Evolutionary conservation across 2,329 filamentous ascomycete genomes (phyloP), one percentile per base, ranked within the genome.

Genomic region (Paracoccidioides lutzii): DNA sequence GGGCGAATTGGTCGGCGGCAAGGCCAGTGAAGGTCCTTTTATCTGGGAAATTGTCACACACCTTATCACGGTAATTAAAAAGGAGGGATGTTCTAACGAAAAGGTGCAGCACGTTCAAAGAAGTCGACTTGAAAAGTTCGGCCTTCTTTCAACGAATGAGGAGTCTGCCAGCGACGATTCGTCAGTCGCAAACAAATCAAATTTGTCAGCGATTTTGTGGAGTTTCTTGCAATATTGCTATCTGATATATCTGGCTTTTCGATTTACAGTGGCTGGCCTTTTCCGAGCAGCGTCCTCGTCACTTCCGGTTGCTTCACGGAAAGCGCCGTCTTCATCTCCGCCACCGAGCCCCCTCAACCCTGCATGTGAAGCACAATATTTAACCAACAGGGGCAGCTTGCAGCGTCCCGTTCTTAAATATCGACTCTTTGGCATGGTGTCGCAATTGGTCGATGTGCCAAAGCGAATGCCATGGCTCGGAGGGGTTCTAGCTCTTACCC

Each of bases 391-490:
- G 48, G 57, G 59, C 63, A 61, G 65, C 58, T 61, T 65, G 61
- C 70, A 66, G 59, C 78, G 78, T 57, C 85, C 89, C 54, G 79
- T 96, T 62, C 73, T 93, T 58, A 79, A 80, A 61, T 95, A 93
- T 78, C 82, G 81, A 64, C 69, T 88, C 53, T 95, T 87, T 83
- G 77, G 82, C 64, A 88, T 87, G 71, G 69, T 85, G 56, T 83
- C 83, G 59, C 83, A 82, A 68, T 71, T 95, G 59, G 73, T 90
- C 62, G 83, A 90, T 75, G 72, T 95, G 66, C 78, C 85, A 62
- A 71, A 76, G 61, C 87, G 89, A 71, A 95, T 95, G 89, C 91
- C 91, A 60, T 97, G 91, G 91, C 79, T 95, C 56, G 79, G 78
- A 66, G 88, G 88, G 67, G 75, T 81, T 62, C 69, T 93, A 58